Evolutionary conservation across 1,284 basidiomycete species (phyloP).

Genomic region (Ceratobasidium sp.): DNA sequence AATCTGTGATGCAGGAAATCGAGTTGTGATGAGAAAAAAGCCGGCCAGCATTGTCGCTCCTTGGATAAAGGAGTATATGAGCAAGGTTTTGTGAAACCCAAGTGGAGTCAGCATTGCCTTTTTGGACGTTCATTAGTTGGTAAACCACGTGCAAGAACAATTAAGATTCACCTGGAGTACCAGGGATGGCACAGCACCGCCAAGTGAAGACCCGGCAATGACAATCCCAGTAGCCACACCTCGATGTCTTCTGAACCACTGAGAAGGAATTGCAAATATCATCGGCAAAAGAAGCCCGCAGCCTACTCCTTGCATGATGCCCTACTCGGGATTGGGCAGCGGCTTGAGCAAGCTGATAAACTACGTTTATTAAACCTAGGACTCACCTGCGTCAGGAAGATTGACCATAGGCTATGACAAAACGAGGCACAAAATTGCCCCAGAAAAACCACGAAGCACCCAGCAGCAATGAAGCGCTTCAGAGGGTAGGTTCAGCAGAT

Average conservation of each 20-base stretch:
- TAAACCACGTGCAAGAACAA: too few species aligned
- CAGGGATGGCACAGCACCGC: constrained; percentile 25
- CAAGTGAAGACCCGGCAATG: too few species aligned
- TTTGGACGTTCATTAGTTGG: neutral
- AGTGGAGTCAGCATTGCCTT: constrained; percentile 42
- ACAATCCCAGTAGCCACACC: too few species aligned
- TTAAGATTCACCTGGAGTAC: neutral
- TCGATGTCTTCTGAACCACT: too few species aligned
- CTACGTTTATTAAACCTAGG: neutral
- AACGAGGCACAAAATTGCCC: constrained; percentile 42
- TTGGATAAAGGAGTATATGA: constrained; percentile 43
- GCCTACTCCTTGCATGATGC: constrained; percentile 43
- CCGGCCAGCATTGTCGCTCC: constrained; percentile 38
- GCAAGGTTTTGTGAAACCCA: constrained; percentile 42
- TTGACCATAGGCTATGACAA: constrained; percentile 44
- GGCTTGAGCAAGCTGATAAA: constrained; percentile 35
- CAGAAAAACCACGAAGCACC: constrained; percentile 40
- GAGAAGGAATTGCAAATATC: too few species aligned
- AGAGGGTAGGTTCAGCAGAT: neutral
- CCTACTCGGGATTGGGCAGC: constrained; percentile 39
- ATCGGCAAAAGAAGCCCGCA: constrained; percentile 10
- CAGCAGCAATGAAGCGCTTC: constrained; percentile 42
- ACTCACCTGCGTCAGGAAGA: constrained; percentile 44
- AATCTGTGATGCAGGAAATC: constrained; percentile 20
- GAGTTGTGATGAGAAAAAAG: constrained; percentile 42